phyloP scores from a whole-genome alignment of 768 basidiomycete species.

The Boletus fagicola region DNA sequence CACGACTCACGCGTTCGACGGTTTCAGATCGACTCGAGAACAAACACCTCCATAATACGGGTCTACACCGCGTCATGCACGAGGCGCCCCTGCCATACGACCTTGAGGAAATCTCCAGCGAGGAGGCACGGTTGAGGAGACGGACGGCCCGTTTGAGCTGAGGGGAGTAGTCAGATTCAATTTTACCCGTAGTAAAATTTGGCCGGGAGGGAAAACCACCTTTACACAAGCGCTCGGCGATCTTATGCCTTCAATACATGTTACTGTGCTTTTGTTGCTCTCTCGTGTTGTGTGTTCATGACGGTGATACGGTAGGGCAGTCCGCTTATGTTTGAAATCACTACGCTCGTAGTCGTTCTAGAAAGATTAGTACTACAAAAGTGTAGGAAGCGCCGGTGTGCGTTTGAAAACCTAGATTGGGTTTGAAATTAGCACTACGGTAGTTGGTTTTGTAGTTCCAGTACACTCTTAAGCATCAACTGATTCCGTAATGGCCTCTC shows the following conservation, averaged over 20 bases:
- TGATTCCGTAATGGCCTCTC: too few species aligned
- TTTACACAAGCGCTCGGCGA: not conserved
- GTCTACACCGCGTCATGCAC: slow-evolving; percentile 84
- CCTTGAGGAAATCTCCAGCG: slow-evolving; percentile 46
- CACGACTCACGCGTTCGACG: not conserved
- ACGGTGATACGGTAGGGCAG: too few species aligned
- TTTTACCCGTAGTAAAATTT: not conserved
- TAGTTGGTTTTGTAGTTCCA: too few species aligned
- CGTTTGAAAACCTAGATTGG: too few species aligned
- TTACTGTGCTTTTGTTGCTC: not conserved
- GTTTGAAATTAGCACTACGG: too few species aligned
- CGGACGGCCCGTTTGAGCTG: slow-evolving; percentile 22
- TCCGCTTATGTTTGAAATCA: too few species aligned
- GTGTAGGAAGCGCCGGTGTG: too few species aligned
- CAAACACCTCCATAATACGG: slow-evolving; percentile 91
- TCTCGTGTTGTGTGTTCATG: too few species aligned
- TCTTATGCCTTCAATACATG: not conserved
- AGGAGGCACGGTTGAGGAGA: slow-evolving; percentile 33
- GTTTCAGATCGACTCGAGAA: slow-evolving; percentile 74
- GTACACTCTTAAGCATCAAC: too few species aligned
- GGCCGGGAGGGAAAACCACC: not conserved
- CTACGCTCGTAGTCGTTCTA: too few species aligned
- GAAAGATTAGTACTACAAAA: too few species aligned
- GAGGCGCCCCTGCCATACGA: slow-evolving; percentile 84
- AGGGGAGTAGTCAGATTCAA: not conserved